Evolutionary conservation across 805 yeast genomes (phyloP).

Genomic region (Lipomyces mesembrius): DNA sequence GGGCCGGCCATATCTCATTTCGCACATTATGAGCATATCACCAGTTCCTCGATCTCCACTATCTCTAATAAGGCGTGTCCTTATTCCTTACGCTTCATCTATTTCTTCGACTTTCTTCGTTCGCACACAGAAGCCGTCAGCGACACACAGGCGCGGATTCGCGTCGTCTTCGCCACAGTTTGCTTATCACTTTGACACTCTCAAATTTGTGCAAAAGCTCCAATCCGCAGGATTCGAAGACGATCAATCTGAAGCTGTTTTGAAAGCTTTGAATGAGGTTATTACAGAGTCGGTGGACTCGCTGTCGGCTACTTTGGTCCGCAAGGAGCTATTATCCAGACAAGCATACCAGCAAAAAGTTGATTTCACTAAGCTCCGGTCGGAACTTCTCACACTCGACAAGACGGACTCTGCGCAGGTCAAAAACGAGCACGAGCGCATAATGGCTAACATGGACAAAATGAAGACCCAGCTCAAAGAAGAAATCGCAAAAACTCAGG

Average conservation of each 20-base stretch:
- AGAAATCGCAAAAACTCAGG: slow-evolving; percentile 86
- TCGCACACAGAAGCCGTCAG: background rate
- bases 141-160: background rate
- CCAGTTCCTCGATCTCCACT: background rate
- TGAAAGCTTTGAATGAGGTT: slow-evolving; percentile 71
- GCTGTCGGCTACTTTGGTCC: slow-evolving; percentile 77
- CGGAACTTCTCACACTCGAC: slow-evolving; percentile 88
- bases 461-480: slow-evolving; percentile 83
- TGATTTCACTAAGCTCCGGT: slow-evolving; percentile 91
- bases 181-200: slow-evolving; percentile 68
- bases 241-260: slow-evolving; percentile 80
- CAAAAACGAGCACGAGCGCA: slow-evolving; percentile 83
- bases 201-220: slow-evolving; percentile 68
- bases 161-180: background rate
- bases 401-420: slow-evolving; percentile 80
- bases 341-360: slow-evolving; percentile 94
- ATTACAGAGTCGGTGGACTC: slow-evolving; percentile 79
- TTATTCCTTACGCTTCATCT: background rate
- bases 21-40: background rate
- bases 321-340: slow-evolving; percentile 79
- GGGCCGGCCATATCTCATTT: background rate
- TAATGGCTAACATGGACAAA: slow-evolving; percentile 83
- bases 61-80: background rate
- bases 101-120: background rate
- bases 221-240: slow-evolving; percentile 71